Evolutionary conservation across 768 basidiomycete genomes (phyloP), one percentile per base, ranked within the genome.

Genomic region (Terana coerulea): DNA sequence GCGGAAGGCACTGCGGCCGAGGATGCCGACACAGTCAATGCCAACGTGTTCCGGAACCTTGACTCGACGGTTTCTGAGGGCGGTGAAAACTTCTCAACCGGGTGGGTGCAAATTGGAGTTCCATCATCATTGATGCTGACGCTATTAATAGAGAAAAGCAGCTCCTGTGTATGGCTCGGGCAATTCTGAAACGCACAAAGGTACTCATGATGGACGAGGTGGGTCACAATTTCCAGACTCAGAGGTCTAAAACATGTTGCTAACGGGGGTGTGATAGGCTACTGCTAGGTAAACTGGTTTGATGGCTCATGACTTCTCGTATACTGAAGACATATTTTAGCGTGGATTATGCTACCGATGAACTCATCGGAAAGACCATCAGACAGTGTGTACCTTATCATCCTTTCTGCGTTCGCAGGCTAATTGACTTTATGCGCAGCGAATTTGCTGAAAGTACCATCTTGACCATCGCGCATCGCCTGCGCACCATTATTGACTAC

Each of bases 71-170:
- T 91, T 3, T 84, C 84, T 1, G 91, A 94, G 70, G 88, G 87
- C 1, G 90, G 89, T n/a, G 92, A 95, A 17, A 95, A 93, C 69
- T 93, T 94, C 64, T 91, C 88, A 0, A 86, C 88, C 5, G 88
- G 88, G 86, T 87, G 52, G 2, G 24, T 64, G 26, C 24, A 45
- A 25, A 29, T 53, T 34, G 36, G 17, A 9, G 10, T 17, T 15
- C 10, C 5, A 19, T 2, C 11, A 39, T 3, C 15, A 63, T 59
- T 8, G 15, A 58, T 42, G 30, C 50, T 30, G 41, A 42, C 31
- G 29, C 33, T 26, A 39, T 12, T 17, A 45, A 8, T 40, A 83
- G 84, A 28, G 86, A 91, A 69, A 91, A 89, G 60, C 90, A 92
- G 65, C 66, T 92, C 14, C 72, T 92, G 8, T 91, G 90, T 63